Conservation (phyloP, 257 asterid species). For the Ophiorrhiza pumila region DNA sequence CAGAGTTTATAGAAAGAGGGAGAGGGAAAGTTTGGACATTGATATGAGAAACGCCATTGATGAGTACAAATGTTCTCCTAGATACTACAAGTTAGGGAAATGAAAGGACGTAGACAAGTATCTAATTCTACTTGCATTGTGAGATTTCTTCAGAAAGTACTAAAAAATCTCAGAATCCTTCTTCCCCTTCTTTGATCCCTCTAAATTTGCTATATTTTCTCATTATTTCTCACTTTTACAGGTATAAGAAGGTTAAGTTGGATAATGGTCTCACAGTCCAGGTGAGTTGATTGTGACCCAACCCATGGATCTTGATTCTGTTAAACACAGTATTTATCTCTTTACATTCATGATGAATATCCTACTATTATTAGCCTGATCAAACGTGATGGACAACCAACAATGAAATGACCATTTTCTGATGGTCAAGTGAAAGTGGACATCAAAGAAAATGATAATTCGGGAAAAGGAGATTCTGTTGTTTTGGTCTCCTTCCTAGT, state of each 20-base stretch:
- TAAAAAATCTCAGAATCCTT: neutral
- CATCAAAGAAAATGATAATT: neutral
- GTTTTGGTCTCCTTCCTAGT: too few relatives aligned
- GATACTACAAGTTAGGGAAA: neutral
- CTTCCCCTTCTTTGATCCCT: neutral
- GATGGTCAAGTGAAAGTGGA: neutral
- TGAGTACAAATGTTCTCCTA: neutral
- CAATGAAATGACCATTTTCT: neutral
- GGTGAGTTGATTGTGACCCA: slow-evolving; percentile 41
- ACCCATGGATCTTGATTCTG: neutral
- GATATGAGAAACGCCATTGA: neutral
- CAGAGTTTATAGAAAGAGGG: neutral
- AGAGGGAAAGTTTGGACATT: neutral
- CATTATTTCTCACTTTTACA: slow-evolving; percentile 25
- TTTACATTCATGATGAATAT: neutral
- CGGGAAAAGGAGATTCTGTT: too few relatives aligned
- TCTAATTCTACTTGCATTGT: neutral
- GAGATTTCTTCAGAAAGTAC: neutral
- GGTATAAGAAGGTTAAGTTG: slow-evolving; percentile 82
- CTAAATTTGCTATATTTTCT: neutral
- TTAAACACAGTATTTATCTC: neutral
- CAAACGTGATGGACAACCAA: neutral
- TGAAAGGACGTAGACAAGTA: neutral
- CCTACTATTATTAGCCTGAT: neutral
- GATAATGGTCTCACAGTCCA: slow-evolving; percentile 82